A percentile compares a stretch with the other conserved stretches of the same genome.
Evolutionary conservation across 768 basidiomycete species (phyloP).

Genomic region (Chlorophyllum brunneum): DNA sequence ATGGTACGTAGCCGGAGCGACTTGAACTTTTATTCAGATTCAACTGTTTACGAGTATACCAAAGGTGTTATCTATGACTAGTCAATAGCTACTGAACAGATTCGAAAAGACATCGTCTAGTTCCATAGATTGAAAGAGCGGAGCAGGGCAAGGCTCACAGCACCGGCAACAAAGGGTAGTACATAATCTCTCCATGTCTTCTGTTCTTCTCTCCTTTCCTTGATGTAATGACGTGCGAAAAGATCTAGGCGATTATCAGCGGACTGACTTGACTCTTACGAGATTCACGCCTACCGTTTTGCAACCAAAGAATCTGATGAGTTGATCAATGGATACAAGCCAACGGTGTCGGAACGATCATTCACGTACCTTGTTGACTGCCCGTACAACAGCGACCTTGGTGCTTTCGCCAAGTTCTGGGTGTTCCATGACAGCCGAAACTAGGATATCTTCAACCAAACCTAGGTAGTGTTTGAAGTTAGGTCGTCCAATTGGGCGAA

Average conservation of each 20-base stretch:
- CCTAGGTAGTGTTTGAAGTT: conserved; percentile 17
- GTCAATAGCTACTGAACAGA: too few species aligned
- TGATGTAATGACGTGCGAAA: conserved; percentile 40
- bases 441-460: conserved; percentile 42
- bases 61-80: too few species aligned
- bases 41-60: too few species aligned
- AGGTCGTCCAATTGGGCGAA: too few species aligned
- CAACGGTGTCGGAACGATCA: background rate
- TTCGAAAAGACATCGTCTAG: too few species aligned
- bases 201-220: conserved; percentile 17
- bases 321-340: background rate
- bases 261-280: background rate
- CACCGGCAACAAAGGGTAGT: conserved; percentile 1
- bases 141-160: background rate
- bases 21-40: too few species aligned
- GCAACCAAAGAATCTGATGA: conserved; percentile 43
- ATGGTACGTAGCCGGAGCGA: too few species aligned
- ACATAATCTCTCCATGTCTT: background rate
- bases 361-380: conserved; percentile 39
- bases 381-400: conserved; percentile 37
- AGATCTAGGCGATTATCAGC: conserved; percentile 22
- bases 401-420: conserved; percentile 32
- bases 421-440: conserved; percentile 36
- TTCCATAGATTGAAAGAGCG: background rate
- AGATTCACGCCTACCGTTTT: conserved; percentile 26